Conservation (phyloP, 1,139 yeast genomes). For the Blastobotrys apis region DNA sequence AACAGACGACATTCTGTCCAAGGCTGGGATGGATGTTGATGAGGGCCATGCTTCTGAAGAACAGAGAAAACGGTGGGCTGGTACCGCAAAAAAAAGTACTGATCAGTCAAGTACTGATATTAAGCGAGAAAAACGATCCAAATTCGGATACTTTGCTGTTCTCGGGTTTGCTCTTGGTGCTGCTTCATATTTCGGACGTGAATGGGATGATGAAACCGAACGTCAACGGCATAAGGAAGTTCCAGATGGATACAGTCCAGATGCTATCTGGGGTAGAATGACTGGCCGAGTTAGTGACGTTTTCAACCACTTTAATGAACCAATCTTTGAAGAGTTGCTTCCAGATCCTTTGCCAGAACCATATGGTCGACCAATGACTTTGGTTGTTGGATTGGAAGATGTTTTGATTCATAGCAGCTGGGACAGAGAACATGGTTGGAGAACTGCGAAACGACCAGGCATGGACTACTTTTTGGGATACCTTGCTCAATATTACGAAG, state of each 20-base stretch:
- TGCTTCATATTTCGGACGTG: slow-evolving; percentile 70
- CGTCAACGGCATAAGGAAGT: slow-evolving; percentile 48
- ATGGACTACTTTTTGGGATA: slow-evolving; percentile 94
- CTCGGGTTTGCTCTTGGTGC: slow-evolving; percentile 62
- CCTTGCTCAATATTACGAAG: slow-evolving; percentile 91
- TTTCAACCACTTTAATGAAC: slow-evolving; percentile 85
- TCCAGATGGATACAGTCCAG: slow-evolving; percentile 66
- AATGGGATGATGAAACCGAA: slow-evolving; percentile 81
- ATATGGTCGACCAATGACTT: slow-evolving; percentile 86
- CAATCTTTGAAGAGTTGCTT: slow-evolving; percentile 84
- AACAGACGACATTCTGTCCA: slow-evolving; percentile 74
- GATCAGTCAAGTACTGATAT: slow-evolving; percentile 65
- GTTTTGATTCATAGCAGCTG: slow-evolving; percentile 86
- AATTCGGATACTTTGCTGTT: slow-evolving; percentile 39
- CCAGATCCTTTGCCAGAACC: slow-evolving; percentile 93
- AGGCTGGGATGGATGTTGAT: slow-evolving; percentile 66
- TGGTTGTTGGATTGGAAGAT: slow-evolving; percentile 86
- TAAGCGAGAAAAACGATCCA: slow-evolving; percentile 44
- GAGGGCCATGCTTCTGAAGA: slow-evolving; percentile 19
- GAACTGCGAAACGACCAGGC: slow-evolving; percentile 98
- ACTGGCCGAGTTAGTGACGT: slow-evolving; percentile 67
- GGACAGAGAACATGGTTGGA: slow-evolving; percentile 93
- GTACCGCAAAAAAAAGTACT: slow-evolving; percentile 36
- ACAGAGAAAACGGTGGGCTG: slow-evolving; percentile 34
- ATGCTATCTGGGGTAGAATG: slow-evolving; percentile 48